Evolutionary conservation across 208 protist species (phyloP).

Genomic region (Acanthamoeba sp.): DNA sequence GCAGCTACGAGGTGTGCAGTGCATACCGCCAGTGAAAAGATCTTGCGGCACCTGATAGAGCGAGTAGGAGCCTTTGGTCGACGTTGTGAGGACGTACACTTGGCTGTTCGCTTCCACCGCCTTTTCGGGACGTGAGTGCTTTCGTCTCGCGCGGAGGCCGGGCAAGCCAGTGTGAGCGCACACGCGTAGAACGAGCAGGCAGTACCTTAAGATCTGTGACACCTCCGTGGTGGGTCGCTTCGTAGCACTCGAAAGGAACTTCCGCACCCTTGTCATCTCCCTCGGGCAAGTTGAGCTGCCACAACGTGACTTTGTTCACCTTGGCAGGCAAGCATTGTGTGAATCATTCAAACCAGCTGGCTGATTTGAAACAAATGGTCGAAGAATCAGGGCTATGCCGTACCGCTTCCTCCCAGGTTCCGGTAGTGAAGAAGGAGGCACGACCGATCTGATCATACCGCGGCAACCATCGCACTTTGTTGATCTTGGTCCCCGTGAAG

Average conservation of each 20-base stretch:
- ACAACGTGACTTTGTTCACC: slow-evolving; percentile 46
- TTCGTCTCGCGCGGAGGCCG: too few relatives aligned
- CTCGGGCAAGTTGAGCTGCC: slow-evolving; percentile 47
- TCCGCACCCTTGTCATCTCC: slow-evolving; percentile 10
- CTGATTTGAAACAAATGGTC: neutral
- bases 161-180: too few relatives aligned
- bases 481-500: slow-evolving; percentile 43
- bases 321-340: neutral
- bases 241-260: slow-evolving; percentile 34
- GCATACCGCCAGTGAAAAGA: slow-evolving; percentile 13
- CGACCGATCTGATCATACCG: slow-evolving; percentile 35
- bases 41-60: slow-evolving; percentile 32
- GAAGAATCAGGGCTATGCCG: neutral
- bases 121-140: neutral
- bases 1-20: neutral
- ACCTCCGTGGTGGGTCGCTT: neutral
- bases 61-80: slow-evolving; percentile 23
- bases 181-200: neutral
- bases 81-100: slow-evolving; percentile 13
- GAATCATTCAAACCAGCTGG: neutral
- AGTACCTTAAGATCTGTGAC: slow-evolving; percentile 20
- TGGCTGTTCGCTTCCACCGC: slow-evolving; percentile 42
- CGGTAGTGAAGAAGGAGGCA: slow-evolving; percentile 7
- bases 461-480: slow-evolving; percentile 26
- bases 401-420: slow-evolving; percentile 42